Evolutionary conservation across 1,139 yeast genomes (phyloP), one percentile per base, ranked within the genome.

Genomic region (Debaryomyces coudertii): DNA sequence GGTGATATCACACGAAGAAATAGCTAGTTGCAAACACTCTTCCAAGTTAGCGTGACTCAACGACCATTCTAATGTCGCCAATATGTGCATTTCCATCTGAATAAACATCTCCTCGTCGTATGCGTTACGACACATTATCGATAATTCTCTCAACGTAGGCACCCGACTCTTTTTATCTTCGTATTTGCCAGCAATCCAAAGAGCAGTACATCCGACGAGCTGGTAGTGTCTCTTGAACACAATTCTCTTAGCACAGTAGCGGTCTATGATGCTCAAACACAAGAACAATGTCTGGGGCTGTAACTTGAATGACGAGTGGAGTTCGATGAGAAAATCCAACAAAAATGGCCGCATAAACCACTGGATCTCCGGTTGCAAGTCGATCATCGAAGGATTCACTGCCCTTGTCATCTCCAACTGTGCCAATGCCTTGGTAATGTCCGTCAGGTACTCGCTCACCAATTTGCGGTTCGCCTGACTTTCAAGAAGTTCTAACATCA

Each of bases 171-270:
- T 92, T 61, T 87, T 87, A 65, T 90, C 97, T 60, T 89, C 90
- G 65, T 87, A 89, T 66, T 93, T 93, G 45, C 96, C 90, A 6
- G 98, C 97, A 40, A 93, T 83, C 97, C 98, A 92, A 46, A 93
- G 75, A 4, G 97, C 89, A 1, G 97, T 87, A 59, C 96, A 87
- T 2, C 97, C 97, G 11, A 93, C 93, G 52, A 93, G 73, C 64
- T 92, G 97, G 64, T 90, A 90, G 64, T 93, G 98, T 54, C 90
- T 83, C 60, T 87, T 88, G 68, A 86, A 88, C n/a, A 92, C 96
- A 15, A 92, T 86, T 53, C 99, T 78, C 58, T 84, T 87, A 31
- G 97, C 87, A 63, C 96, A 86, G 70, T 93, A 93, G 52, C 96
- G 81, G 66, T 93, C 99, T 39, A 90, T 83, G 53, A 92, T 83